Evolutionary conservation across 2,329 filamentous ascomycete genomes (phyloP).

Genomic region (Nigrospora sphaerica): DNA sequence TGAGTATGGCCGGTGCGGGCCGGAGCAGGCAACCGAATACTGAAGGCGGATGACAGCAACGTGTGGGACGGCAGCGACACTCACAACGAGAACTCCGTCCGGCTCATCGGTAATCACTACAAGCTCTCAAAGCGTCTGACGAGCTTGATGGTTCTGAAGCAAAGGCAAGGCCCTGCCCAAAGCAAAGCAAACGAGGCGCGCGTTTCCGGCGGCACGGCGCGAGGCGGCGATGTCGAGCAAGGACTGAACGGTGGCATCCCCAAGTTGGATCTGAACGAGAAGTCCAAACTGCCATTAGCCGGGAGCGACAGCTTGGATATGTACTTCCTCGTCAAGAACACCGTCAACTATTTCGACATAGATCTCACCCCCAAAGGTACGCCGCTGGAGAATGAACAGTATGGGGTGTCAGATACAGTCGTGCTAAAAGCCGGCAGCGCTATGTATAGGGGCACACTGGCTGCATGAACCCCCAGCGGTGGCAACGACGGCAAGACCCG

Average conservation of each 20-base stretch:
- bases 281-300: neutral
- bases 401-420: too few species aligned
- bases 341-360: constrained; percentile 70
- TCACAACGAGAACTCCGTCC: constrained; percentile 46
- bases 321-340: constrained; percentile 53
- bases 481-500: too few species aligned
- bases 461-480: constrained; percentile 32
- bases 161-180: constrained; percentile 5
- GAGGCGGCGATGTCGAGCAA: neutral
- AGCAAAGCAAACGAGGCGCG: neutral
- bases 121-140: constrained; percentile 61
- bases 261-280: too few species aligned
- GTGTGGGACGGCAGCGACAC: constrained; percentile 57
- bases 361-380: constrained; percentile 61
- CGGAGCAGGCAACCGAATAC: neutral
- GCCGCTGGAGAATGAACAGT: constrained; percentile 9
- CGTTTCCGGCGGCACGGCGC: neutral
- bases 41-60: constrained; percentile 37
- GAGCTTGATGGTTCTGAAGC: constrained; percentile 43
- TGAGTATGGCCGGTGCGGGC: constrained; percentile 24
- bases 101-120: constrained; percentile 52
- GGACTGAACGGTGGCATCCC: constrained; percentile 4
- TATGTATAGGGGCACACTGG: constrained; percentile 67
- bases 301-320: constrained; percentile 23
- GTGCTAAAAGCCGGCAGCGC: constrained; percentile 31